phyloP scores from a whole-genome alignment of 208 protist genomes.

The Trichomonas gallinae region DNA sequence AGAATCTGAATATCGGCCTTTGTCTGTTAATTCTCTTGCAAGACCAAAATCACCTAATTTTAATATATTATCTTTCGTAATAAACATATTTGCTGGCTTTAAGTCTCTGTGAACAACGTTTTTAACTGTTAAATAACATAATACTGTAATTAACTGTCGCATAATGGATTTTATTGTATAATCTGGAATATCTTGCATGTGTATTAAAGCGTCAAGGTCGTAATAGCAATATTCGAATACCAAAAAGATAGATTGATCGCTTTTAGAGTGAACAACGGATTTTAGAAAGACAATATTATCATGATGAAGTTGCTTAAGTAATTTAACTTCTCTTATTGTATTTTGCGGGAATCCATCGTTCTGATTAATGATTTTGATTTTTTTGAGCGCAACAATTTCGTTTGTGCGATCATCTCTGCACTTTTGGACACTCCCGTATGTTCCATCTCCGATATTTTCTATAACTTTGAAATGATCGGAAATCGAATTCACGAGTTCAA shows the following conservation, averaged over 20 bases:
- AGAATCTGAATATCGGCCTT: background rate
- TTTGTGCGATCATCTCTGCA: background rate
- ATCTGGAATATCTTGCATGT: background rate
- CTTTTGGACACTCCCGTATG: conserved; percentile 1
- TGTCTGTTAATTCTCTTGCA: background rate
- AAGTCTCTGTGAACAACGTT: background rate
- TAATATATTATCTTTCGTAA: background rate
- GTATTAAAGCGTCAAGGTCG: background rate
- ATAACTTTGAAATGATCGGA: background rate
- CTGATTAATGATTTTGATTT: background rate
- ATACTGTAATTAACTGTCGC: background rate
- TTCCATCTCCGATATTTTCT: background rate
- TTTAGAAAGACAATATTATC: background rate
- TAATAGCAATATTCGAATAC: background rate
- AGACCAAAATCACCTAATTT: background rate
- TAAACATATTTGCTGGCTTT: background rate
- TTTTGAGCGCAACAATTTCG: background rate
- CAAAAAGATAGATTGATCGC: background rate
- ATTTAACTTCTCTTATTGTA: background rate
- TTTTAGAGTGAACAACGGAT: background rate
- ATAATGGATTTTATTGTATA: background rate
- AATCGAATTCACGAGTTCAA: background rate
- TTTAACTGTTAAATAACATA: background rate
- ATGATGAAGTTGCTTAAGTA: background rate
- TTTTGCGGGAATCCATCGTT: conserved; percentile 11